Conservation (phyloP, 371 early-diverging fungal species). For the Circinella minor region DNA sequence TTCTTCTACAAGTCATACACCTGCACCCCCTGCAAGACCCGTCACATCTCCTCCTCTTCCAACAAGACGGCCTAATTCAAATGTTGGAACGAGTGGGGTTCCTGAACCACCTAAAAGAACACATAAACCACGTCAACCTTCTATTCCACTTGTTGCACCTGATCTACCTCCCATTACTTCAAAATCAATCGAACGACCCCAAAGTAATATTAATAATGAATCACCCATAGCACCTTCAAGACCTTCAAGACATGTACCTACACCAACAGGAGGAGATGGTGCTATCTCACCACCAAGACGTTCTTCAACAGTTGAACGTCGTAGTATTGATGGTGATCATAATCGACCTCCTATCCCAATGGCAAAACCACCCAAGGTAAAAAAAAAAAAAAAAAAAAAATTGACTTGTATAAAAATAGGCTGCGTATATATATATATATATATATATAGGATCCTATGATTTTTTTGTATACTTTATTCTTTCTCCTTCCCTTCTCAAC, state of each 20-base stretch:
- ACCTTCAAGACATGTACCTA: conserved; percentile 42
- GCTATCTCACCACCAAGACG: background rate
- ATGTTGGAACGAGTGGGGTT: background rate
- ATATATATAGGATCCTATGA: background rate
- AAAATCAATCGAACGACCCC: conserved; percentile 6
- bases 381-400: conserved; percentile 7
- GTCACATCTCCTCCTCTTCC: conserved; percentile 35
- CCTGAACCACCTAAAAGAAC: conserved; percentile 16
- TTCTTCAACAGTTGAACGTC: conserved; percentile 19
- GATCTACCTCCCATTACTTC: conserved; percentile 49
- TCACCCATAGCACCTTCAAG: conserved; percentile 26
- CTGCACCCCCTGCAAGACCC: conserved; percentile 38
- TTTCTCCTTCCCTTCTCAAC: too few relatives aligned
- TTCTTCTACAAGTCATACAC: conserved; percentile 10
- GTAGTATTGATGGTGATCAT: conserved; percentile 1
- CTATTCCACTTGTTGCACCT: conserved; percentile 44
- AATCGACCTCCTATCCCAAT: conserved; percentile 23
- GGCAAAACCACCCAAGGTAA: conserved; percentile 46
- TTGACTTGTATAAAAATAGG: too few relatives aligned
- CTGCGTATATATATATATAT: too few relatives aligned
- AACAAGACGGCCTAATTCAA: conserved; percentile 27
- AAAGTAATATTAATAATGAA: background rate
- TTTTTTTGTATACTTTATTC: background rate
- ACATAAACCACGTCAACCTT: conserved; percentile 33
- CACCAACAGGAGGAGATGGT: conserved; percentile 17